Base-by-base conservation (phyloP, 805 yeast genomes). In the Wickerhamiella parazyma region DNA sequence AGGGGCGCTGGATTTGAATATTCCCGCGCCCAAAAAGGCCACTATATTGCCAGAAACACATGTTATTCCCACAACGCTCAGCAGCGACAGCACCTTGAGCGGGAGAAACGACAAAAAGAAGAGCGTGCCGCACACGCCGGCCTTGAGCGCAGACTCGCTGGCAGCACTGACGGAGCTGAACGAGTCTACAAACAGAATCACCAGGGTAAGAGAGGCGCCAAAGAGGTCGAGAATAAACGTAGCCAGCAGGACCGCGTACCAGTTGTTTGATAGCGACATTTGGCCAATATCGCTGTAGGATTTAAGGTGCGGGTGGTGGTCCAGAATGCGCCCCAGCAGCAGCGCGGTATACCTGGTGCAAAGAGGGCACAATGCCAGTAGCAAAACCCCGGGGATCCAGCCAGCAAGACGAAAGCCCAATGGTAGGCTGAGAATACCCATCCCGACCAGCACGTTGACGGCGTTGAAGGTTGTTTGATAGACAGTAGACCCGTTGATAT, bases 251-350 rank as follows among this genome's bases (percentile, higher is more conserved):
- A 25, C 66, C 67, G 2, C 80, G 65, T 1, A 95, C 95, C 56
- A 79, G 84, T 0, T 87, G 81, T n/a, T 84, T 4, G 35, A 31
- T 3, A 39, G 24, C 12, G 36, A 39, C n/a, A 20, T 28, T 82
- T 53, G 74, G 78, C 3, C 93, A 39, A 86, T 67, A 63, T 86
- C 95, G 0, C 94, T 93, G 59, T 85, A 86, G 0, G 95, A 81
- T 68, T 80, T 76, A 42, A 85, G 63, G 0, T 91, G 78, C 12
- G 73, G 78, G 62, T 85, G 91, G 1, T 85, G 78, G 49, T 79
- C 85, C 70, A 85, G 70, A 50, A 94, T 77, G 47, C 72, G 69
- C 11, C 89, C 78, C 46, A 86, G 66, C 41, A 84, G 64, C 5
- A 70, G 69, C 7, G 95, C 95, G 1, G 91, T 78, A 68, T 84